These are phyloP conservation scores for Metarhizium anisopliae DNA, from an alignment of 2,329 filamentous ascomycete species.

Conservation along the genomic window DNA sequence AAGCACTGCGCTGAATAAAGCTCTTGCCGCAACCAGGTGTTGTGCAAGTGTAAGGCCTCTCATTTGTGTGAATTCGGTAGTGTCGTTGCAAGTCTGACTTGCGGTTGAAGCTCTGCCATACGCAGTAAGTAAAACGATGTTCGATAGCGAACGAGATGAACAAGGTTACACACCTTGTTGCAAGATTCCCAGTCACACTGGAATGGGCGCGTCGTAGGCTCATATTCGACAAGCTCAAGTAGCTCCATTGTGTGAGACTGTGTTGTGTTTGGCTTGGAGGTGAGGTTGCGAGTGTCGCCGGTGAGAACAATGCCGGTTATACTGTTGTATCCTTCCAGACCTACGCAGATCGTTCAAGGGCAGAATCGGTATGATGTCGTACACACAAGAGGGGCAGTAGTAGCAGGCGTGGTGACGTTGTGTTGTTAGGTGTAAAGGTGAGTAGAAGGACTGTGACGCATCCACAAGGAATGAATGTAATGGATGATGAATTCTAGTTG, in stretches of 20 bases:
- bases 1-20: slow-evolving; percentile 61
- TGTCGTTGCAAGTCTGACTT: slow-evolving; percentile 64
- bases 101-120: slow-evolving; percentile 56
- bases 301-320: not conserved
- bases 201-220: slow-evolving; percentile 53
- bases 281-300: not conserved
- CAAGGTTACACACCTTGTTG: slow-evolving; percentile 43
- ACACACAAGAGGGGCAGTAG: too few species aligned
- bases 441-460: not conserved
- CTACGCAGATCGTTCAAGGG: too few species aligned
- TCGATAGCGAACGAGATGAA: not conserved
- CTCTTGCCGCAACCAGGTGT: slow-evolving; percentile 56
- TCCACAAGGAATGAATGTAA: not conserved
- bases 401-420: not conserved
- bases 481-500: not conserved
- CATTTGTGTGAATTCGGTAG: slow-evolving; percentile 64
- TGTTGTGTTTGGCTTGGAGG: not conserved
- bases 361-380: too few species aligned
- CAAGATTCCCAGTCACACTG: slow-evolving; percentile 55
- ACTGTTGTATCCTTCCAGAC: not conserved
- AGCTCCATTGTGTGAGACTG: slow-evolving; percentile 44
- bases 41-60: slow-evolving; percentile 55
- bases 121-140: not conserved
- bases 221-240: slow-evolving; percentile 56
- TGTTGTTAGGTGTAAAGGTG: not conserved